Percentiles rank a stretch among this genome's conserved stretches.
Conservation (phyloP, 2,329 filamentous ascomycete species). For the Cryphonectria parasitica region DNA sequence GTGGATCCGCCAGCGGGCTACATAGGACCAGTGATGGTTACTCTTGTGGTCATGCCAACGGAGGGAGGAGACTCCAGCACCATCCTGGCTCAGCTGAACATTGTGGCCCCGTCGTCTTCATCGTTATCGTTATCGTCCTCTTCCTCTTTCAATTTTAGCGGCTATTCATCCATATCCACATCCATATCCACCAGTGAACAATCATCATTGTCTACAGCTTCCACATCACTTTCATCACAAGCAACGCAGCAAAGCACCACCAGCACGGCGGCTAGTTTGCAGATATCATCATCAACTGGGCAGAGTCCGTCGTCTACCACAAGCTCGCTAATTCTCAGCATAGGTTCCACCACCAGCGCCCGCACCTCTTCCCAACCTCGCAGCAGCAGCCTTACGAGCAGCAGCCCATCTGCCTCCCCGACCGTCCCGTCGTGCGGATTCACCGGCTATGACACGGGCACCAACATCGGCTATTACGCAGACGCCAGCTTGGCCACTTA, state of each 20-base stretch:
- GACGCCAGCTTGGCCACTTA: neutral
- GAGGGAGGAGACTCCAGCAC: neutral
- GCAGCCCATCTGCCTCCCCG: neutral
- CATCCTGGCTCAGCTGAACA: neutral
- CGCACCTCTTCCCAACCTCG: neutral
- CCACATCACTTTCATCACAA: neutral
- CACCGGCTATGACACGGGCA: neutral
- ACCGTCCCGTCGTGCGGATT: conserved; percentile 1
- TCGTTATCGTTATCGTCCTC: neutral
- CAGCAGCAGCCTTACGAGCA: neutral
- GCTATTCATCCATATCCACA: neutral
- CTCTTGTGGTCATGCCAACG: neutral
- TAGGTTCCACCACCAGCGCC: neutral
- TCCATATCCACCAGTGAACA: neutral
- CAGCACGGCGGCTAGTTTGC: neutral
- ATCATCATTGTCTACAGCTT: neutral
- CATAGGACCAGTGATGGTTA: neutral
- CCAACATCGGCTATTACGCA: conserved; percentile 6
- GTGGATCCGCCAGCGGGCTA: neutral
- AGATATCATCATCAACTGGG: neutral
- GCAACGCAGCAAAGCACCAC: neutral
- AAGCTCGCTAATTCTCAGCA: neutral
- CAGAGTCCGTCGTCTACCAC: neutral
- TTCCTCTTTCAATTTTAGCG: too few species aligned
- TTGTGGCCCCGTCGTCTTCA: neutral